Base-by-base conservation (phyloP, 768 basidiomycete species). In the Boletus rufocinnamomeus region DNA sequence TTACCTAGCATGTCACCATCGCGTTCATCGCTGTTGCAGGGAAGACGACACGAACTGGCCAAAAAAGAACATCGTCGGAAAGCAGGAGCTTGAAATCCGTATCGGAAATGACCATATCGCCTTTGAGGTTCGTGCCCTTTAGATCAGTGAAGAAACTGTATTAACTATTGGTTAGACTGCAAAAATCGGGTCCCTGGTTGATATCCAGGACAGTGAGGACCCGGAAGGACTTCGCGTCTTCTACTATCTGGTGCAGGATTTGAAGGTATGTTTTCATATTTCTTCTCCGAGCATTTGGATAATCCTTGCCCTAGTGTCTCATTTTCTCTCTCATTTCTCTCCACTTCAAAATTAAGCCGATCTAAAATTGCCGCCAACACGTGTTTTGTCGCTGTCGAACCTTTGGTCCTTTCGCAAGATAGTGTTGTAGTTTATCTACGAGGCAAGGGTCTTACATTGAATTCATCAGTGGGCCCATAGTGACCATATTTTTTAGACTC, bases 331-430 rank as follows among this genome's bases (percentile, higher is more conserved):
- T 99, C 61, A 98, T 99, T 72, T 93, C 94, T 3, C 84, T 99
- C 38, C 96, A 99, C 81, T 98, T 99, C 89, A 98, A 98, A 80
- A 98, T 99, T 83, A 98, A 99, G 82, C 97, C 97, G 17, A 98
- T 94, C 66, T 94, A 85, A 77, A 52, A 16, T 38, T 52, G 37
- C 44, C 30, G 16, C 25, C 41, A 19, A 45, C 35, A 27, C 27
- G 17, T 56, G 44, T 57, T 34, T 57, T 58, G 50, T 47, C 25
- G 19, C 30, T 58, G 56, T 50, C 30, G 27, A 52, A 40, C 57
- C 28, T 58, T 45, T 52, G 40, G 34, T 41, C 27, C 28, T 62
- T 51, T 50, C 69, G 69, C 69, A 70, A 70, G 64, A 70, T 63
- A 66, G 65, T 57, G 60, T 27, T 67, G 67, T 69, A 54, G 50